Evolutionary conservation across 2,329 filamentous ascomycete species (phyloP).

Genomic region (Bertia moriformis): DNA sequence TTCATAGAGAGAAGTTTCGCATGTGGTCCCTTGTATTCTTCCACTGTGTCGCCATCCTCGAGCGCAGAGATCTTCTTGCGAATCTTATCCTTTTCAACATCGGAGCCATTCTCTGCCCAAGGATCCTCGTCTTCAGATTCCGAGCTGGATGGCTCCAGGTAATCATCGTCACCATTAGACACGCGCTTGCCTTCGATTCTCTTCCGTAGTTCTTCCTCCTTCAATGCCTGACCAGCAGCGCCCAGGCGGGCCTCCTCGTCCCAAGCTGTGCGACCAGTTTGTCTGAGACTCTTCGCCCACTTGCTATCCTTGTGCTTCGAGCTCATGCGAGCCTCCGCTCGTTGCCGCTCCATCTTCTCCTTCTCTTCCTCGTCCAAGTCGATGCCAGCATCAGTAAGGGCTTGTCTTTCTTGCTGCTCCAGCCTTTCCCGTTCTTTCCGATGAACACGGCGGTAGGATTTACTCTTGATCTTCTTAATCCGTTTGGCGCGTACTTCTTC

Average conservation of each 20-base stretch:
- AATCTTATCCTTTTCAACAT: constrained; percentile 17
- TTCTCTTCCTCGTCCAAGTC: constrained; percentile 49
- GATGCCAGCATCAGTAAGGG: constrained; percentile 40
- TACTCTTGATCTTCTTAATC: constrained; percentile 67
- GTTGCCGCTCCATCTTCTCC: constrained; percentile 44
- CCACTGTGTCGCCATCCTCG: constrained; percentile 13
- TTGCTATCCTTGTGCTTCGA: constrained; percentile 57
- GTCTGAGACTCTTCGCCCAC: constrained; percentile 57
- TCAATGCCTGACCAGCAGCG: constrained; percentile 47
- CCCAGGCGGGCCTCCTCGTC: constrained; percentile 55
- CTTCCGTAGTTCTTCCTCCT: constrained; percentile 51
- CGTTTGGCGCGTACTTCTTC: constrained; percentile 59
- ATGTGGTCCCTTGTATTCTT: constrained; percentile 12
- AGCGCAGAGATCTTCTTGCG: constrained; percentile 20
- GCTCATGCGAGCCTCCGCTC: constrained; percentile 58
- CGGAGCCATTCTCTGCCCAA: constrained; percentile 8
- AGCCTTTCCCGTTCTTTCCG: constrained; percentile 50
- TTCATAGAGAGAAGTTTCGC: constrained; percentile 44
- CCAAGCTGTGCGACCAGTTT: constrained; percentile 50
- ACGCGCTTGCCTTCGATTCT: constrained; percentile 50
- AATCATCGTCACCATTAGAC: constrained; percentile 7
- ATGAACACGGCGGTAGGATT: constrained; percentile 58
- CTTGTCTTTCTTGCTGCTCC: constrained; percentile 39
- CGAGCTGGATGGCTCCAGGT: neutral
- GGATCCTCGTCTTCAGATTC: neutral